Conservation (phyloP, 768 basidiomycete genomes). For the Roridomyces roridus region DNA sequence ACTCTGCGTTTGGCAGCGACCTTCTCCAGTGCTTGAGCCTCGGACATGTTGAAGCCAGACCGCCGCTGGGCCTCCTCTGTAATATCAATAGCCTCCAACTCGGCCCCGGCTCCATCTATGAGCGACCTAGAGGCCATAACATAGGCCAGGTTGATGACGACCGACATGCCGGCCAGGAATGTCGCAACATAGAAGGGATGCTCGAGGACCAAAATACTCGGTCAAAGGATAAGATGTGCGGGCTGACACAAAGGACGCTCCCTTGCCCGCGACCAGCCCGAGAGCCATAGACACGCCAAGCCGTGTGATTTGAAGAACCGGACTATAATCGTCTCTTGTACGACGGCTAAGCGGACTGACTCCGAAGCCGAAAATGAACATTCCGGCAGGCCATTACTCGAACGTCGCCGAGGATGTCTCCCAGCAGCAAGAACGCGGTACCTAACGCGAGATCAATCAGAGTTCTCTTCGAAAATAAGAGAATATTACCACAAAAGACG, state of each 20-base stretch:
- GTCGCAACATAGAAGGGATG: constrained; percentile 79
- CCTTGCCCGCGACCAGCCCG: constrained; percentile 85
- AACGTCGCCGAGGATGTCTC: constrained; percentile 66
- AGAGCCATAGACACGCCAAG: constrained; percentile 80
- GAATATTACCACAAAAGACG: constrained; percentile 61
- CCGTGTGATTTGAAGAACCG: constrained; percentile 78
- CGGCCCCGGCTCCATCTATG: constrained; percentile 61
- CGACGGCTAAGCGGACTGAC: constrained; percentile 81
- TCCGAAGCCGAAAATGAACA: constrained; percentile 83
- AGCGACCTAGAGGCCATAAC: constrained; percentile 70
- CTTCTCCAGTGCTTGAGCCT: constrained; percentile 65
- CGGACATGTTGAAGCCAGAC: constrained; percentile 51
- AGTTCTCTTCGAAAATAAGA: constrained; percentile 6
- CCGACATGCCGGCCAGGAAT: constrained; percentile 66
- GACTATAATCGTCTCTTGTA: constrained; percentile 86
- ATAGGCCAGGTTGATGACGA: constrained; percentile 72
- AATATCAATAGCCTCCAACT: constrained; percentile 69
- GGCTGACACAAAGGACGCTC: constrained; percentile 76
- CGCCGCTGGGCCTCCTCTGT: constrained; percentile 58
- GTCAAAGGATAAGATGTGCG: constrained; percentile 80
- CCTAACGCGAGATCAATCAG: constrained; percentile 27
- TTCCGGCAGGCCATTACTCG: constrained; percentile 74
- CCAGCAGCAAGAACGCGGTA: constrained; percentile 69
- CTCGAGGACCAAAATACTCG: constrained; percentile 66
- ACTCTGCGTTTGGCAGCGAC: constrained; percentile 73